phyloP scores from a whole-genome alignment of 768 basidiomycete species.

The Lyophyllum decastes region DNA sequence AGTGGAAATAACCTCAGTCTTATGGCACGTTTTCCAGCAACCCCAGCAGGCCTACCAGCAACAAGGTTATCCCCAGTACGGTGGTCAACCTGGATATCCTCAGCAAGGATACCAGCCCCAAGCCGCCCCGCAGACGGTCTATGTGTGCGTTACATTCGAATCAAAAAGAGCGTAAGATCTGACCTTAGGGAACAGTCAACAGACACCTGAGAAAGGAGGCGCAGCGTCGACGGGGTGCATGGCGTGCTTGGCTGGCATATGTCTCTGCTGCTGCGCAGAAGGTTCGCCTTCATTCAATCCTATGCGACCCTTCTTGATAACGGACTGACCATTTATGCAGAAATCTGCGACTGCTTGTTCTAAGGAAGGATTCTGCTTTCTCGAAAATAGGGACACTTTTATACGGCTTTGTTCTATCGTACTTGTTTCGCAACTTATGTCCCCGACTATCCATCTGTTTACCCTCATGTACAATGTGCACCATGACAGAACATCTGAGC shows the following conservation, averaged over 20 bases:
- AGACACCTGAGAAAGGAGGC: conserved; percentile 51
- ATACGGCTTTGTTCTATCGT: conserved; percentile 4
- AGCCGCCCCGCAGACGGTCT: conserved; percentile 71
- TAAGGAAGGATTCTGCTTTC: conserved; percentile 20
- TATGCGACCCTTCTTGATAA: background rate
- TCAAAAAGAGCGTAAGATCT: background rate
- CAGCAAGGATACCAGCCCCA: conserved; percentile 58
- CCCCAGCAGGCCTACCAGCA: conserved; percentile 72
- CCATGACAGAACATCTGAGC: background rate
- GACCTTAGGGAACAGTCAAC: conserved; percentile 37
- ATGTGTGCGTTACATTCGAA: conserved; percentile 56
- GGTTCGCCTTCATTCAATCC: conserved; percentile 35
- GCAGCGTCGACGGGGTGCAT: conserved; percentile 43
- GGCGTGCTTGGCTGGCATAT: conserved; percentile 67
- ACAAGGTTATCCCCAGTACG: conserved; percentile 38
- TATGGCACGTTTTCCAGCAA: conserved; percentile 41
- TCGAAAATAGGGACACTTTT: background rate
- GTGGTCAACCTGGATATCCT: conserved; percentile 37
- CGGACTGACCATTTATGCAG: conserved; percentile 33
- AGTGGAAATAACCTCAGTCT: background rate
- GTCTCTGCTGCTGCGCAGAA: conserved; percentile 75
- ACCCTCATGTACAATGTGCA: background rate
- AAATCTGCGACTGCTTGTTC: conserved; percentile 77
- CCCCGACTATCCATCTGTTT: background rate
- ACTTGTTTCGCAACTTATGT: conserved; percentile 3